These are phyloP conservation scores for Ascochyta fabae DNA, from an alignment of 2,329 filamentous ascomycete genomes.

Conservation along the genomic window DNA sequence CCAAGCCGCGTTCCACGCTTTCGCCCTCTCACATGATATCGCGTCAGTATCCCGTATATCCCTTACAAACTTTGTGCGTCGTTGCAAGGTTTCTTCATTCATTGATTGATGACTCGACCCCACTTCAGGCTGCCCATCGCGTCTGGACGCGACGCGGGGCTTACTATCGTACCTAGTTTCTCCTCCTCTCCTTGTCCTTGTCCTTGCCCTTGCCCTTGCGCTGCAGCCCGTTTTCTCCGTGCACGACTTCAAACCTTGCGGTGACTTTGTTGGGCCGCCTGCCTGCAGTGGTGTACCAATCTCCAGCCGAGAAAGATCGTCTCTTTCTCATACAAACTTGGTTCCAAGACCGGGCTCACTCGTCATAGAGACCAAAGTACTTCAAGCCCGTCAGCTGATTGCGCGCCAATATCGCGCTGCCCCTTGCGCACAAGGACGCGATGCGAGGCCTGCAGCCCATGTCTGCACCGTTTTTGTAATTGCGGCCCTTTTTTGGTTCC, in stretches of 20 bases:
- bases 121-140: neutral
- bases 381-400: constrained; percentile 9
- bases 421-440: constrained; percentile 1
- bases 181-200: too few species aligned
- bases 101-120: neutral
- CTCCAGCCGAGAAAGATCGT: neutral
- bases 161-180: neutral
- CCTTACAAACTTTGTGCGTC: constrained; percentile 2
- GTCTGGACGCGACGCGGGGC: neutral
- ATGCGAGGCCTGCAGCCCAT: constrained; percentile 7
- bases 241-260: neutral
- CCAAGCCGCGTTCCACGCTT: constrained; percentile 17
- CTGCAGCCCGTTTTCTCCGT: neutral
- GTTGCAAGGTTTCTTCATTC: neutral
- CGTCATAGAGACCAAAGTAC: neutral
- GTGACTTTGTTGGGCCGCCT: neutral
- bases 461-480: neutral
- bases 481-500: neutral
- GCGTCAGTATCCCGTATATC: constrained; percentile 18
- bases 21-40: constrained; percentile 46
- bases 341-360: neutral
- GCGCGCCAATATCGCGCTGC: constrained; percentile 12
- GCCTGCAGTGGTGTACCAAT: neutral
- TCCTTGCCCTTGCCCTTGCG: neutral
- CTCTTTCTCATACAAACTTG: too few species aligned